Evolutionary conservation across 441 rosid genomes (phyloP), one percentile per base, ranked within the genome.

Genomic region (Melastoma candidum): DNA sequence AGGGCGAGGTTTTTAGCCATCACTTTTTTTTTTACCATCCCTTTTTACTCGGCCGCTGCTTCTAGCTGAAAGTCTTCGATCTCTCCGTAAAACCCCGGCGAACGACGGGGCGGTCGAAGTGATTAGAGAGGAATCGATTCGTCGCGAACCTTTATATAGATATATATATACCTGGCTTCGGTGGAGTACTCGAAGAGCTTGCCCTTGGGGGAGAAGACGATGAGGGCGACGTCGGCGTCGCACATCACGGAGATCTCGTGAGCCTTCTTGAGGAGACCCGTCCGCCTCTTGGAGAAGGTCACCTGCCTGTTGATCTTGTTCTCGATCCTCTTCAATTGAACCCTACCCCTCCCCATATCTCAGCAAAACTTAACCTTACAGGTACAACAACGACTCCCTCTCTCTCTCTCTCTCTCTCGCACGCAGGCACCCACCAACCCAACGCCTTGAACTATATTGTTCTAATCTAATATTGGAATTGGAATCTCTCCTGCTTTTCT

Each of bases 241-340:
- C 96, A 87, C 49, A 87, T 86, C 48, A 87, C 88, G 46, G 97
- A 85, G 87, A 85, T 88, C 87, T 88, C 97, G 54, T 83, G 81
- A 29, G 95, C 89, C 72, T 89, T 89, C 75, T 89, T 89, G 63
- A 89, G 72, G 65, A 89, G 74, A 4, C 97, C 97, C 43, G 77
- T 70, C 78, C 97, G 74, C 58, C 97, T 63, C 72, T 89, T 89
- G 0, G 95, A 85, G 63, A 89, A 89, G 50, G 97, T 89, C 48
- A 89, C 97, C 67, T 89, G 97, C 58, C 93, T 70, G 58, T 89
- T 89, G 77, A 89, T 81, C 77, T 89, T 85, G 80, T 89, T 89
- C 68, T 89, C 97, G 29, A 89, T 89, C 69, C 93, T 78, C 90
- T 77, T 85, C 67, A 89, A 58, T 78, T 89, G 83, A 70, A 89